A percentile compares a stretch with the other conserved stretches of the same genome.
Conservation (phyloP, 2,329 filamentous ascomycete species). For the Fusarium sp. region DNA sequence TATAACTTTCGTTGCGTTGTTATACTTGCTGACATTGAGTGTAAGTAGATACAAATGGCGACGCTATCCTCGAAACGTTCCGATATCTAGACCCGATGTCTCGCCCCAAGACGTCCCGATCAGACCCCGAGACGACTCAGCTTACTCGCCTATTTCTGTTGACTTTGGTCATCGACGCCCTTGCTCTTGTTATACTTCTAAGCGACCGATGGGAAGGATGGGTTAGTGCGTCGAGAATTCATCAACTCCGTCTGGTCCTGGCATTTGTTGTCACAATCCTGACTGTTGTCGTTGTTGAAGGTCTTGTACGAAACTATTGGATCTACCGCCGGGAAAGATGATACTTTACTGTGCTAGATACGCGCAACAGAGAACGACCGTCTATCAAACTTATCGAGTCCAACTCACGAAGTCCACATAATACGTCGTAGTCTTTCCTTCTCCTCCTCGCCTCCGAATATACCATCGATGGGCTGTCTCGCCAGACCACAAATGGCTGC, state of each 20-base stretch:
- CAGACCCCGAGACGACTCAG: not conserved
- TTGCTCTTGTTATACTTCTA: not conserved
- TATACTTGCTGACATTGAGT: not conserved
- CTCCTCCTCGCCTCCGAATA: slow-evolving; percentile 76
- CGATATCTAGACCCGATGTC: not conserved
- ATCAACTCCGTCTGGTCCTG: not conserved
- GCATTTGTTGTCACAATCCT: not conserved
- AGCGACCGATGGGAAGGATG: not conserved
- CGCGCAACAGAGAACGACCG: too few species aligned
- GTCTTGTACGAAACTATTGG: not conserved
- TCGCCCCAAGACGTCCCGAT: not conserved
- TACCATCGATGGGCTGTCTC: slow-evolving; percentile 72
- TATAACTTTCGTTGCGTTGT: not conserved
- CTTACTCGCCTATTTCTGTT: not conserved
- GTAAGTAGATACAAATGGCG: not conserved
- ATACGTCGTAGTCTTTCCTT: slow-evolving; percentile 68
- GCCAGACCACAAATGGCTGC: slow-evolving; percentile 67
- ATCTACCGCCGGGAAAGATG: not conserved
- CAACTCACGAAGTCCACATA: slow-evolving; percentile 59
- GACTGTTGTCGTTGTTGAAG: not conserved
- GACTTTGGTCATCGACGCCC: not conserved
- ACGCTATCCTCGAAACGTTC: not conserved
- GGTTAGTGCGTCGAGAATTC: not conserved
- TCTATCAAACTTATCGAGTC: not conserved
- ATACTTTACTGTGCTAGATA: not conserved